A percentile compares a stretch with the other conserved stretches of the same genome.
Conservation (phyloP, 2,329 filamentous ascomycete species). For the Fusarium burgessii region DNA sequence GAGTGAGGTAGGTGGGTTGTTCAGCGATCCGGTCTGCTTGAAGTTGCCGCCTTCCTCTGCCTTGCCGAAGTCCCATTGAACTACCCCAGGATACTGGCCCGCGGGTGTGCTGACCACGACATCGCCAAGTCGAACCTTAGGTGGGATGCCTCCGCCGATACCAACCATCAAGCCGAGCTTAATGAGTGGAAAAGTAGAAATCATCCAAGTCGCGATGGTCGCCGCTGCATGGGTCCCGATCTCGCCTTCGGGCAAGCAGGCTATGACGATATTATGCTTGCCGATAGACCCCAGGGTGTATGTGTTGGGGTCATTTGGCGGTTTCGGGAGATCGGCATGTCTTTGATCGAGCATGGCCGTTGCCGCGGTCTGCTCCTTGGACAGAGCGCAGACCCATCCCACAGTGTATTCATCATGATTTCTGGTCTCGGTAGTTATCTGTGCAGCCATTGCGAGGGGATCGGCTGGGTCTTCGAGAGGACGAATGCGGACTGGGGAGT, state of each 20-base stretch:
- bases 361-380: background rate
- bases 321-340: background rate
- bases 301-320: background rate
- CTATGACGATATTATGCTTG: conserved; percentile 2
- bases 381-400: background rate
- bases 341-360: background rate
- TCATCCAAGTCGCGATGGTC: background rate
- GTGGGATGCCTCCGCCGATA: conserved; percentile 17
- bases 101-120: conserved; percentile 13
- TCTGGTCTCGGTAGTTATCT: background rate
- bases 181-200: conserved; percentile 5
- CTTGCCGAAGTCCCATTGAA: conserved; percentile 25
- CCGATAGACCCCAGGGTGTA: conserved; percentile 1
- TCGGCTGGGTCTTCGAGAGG: background rate
- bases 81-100: background rate
- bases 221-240: background rate
- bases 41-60: background rate
- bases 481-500: background rate
- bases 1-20: background rate
- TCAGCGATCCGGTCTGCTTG: conserved; percentile 6
- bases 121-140: conserved; percentile 18
- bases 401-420: background rate
- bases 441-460: background rate
- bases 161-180: conserved; percentile 16
- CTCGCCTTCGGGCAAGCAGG: background rate